Evolutionary conservation across 2,329 filamentous ascomycete genomes (phyloP).

Genomic region (Paecilomyces niveus): DNA sequence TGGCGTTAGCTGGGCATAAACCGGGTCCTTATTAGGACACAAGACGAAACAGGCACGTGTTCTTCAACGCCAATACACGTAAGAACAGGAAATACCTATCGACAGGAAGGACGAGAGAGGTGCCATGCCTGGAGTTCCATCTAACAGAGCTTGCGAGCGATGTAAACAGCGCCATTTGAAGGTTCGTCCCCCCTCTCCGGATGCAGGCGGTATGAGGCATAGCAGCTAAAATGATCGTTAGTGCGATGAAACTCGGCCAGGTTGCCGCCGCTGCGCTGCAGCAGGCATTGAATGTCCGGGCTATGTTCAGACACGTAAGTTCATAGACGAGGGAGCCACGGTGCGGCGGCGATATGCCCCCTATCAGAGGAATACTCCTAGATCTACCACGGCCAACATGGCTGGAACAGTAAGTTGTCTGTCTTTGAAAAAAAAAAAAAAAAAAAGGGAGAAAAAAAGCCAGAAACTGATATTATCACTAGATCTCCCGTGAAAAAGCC

Average conservation of each 20-base stretch:
- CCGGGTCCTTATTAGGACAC: not conserved
- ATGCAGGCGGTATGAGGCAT: not conserved
- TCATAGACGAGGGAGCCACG: slow-evolving; percentile 36
- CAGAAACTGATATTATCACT: not conserved
- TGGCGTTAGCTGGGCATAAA: not conserved
- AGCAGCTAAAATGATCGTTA: slow-evolving; percentile 7
- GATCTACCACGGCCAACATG: not conserved
- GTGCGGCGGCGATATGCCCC: slow-evolving; percentile 33
- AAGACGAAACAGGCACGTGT: not conserved
- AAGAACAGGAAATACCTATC: slow-evolving; percentile 1
- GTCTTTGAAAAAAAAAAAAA: not conserved
- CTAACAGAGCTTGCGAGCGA: slow-evolving; percentile 33
- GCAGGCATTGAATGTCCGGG: slow-evolving; percentile 34
- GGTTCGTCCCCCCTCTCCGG: slow-evolving; percentile 10
- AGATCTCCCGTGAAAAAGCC: not conserved
- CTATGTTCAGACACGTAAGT: slow-evolving; percentile 38
- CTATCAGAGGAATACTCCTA: slow-evolving; percentile 19
- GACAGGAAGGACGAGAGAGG: slow-evolving; percentile 3
- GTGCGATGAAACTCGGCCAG: slow-evolving; percentile 35
- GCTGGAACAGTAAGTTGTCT: not conserved
- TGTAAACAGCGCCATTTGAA: slow-evolving; percentile 34
- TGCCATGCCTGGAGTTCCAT: slow-evolving; percentile 31
- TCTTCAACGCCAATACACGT: not conserved
- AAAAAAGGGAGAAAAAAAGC: not conserved
- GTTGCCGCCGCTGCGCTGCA: slow-evolving; percentile 29